These are phyloP conservation scores for Boechera divaricarpa DNA, from an alignment of 345 rosid species.

Conservation along the genomic window DNA sequence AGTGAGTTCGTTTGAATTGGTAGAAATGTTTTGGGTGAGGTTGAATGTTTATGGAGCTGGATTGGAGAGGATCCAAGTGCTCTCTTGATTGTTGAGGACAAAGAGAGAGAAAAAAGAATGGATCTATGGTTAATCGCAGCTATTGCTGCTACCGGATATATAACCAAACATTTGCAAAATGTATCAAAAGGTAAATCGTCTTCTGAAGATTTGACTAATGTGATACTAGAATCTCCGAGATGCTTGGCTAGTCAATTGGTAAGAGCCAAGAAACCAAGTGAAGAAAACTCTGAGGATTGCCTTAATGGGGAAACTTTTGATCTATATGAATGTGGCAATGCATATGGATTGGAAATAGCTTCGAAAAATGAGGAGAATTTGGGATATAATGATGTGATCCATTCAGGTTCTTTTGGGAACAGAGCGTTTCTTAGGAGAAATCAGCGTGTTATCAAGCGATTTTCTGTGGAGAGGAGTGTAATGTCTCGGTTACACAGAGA, in stretches of 20 bases:
- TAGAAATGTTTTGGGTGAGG: background rate
- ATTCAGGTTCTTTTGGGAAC: slow-evolving; percentile 48
- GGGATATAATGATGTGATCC: background rate
- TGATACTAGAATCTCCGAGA: slow-evolving; percentile 46
- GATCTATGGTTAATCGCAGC: slow-evolving; percentile 78
- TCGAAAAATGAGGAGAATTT: slow-evolving; percentile 39
- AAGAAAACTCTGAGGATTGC: slow-evolving; percentile 43
- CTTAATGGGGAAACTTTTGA: slow-evolving; percentile 40
- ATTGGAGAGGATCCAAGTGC: background rate
- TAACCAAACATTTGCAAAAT: slow-evolving; percentile 62
- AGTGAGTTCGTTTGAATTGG: slow-evolving; percentile 13
- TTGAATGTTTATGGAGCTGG: slow-evolving; percentile 9
- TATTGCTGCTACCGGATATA: slow-evolving; percentile 74
- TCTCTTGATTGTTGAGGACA: slow-evolving; percentile 17
- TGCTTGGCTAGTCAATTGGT: slow-evolving; percentile 33
- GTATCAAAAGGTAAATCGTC: slow-evolving; percentile 45
- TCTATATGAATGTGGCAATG: slow-evolving; percentile 28
- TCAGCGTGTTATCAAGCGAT: slow-evolving; percentile 52
- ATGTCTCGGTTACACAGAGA: slow-evolving; percentile 67
- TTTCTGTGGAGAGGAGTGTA: slow-evolving; percentile 66
- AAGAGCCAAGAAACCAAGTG: slow-evolving; percentile 43
- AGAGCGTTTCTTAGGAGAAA: slow-evolving; percentile 55
- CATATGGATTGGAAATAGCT: slow-evolving; percentile 48
- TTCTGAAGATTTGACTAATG: slow-evolving; percentile 42
- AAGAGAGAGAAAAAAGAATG: slow-evolving; percentile 47